Base-by-base conservation (phyloP, 2,329 filamentous ascomycete species). In the Basipetospora chlamydospora region DNA sequence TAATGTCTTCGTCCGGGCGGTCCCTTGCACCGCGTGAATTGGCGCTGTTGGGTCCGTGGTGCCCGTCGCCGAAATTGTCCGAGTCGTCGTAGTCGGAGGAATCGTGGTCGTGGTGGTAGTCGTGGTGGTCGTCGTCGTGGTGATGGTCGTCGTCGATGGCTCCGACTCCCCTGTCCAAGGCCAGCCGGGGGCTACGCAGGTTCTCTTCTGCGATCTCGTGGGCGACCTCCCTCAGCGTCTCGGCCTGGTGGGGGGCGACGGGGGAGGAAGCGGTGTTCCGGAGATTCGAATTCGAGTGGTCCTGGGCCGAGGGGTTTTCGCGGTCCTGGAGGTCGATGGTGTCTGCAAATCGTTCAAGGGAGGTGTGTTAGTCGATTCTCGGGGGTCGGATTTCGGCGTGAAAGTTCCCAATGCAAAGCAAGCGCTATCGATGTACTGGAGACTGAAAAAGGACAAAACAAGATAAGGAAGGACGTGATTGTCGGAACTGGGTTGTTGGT, bases 261-360 rank as follows among this genome's bases (percentile, higher is more conserved):
- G 57, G 93, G 86, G 54, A 17, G 20, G 28, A 26, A 17, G 28
- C 13, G 28, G 17, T 17, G 35, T 20, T 25, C 12, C 28, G 35
- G 16, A 38, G 23, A 16, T 38, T 23, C 16, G 35, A 38, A 16
- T 25, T 31, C 11, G 35, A 38, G 29, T 38, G 35, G 35, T 87
- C 80, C 62, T 93, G 72, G 26, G 88, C 84, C 31, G 87, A 90
- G 23, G 86, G 85, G 41, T 80, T 67, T 51, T 78, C 66, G 52
- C 77, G 81, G 59, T 85, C 75, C 69, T 96, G 90, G 36, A 96
- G 76, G 62, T 96, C 90, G 60, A 95, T 81, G 43, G 88, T 92
- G 64, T 96, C 88, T 93, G 39, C 31, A 11, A 11, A 23, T 6
- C 6, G 6, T 23, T 23, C 22, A 23, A 11, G 22, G 22, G 6